Percentiles rank a stretch among this genome's conserved stretches.
Conservation (phyloP, 768 basidiomycete genomes). For the Suillus variegatus region DNA sequence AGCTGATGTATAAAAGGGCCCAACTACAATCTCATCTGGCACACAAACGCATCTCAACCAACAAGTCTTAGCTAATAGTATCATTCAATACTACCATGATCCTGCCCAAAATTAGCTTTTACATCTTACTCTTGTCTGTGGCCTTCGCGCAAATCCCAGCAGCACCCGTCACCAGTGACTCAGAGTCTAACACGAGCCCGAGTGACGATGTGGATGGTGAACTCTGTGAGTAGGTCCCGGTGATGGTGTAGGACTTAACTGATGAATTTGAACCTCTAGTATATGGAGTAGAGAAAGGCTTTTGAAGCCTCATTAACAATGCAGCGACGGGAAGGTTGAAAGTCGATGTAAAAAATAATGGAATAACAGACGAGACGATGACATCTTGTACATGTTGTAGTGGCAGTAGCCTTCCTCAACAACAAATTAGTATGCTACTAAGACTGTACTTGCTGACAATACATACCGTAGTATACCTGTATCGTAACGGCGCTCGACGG, state of each 20-base stretch:
- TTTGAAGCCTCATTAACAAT: no score
- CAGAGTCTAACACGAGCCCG: rapidly evolving
- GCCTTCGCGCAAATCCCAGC: neutral
- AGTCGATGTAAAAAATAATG: neutral
- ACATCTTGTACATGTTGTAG: neutral
- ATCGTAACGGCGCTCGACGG: neutral
- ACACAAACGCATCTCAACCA: neutral
- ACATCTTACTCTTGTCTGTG: neutral
- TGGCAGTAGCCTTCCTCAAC: neutral
- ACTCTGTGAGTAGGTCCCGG: neutral
- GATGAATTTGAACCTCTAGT: no score
- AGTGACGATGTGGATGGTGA: neutral
- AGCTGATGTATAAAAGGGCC: neutral
- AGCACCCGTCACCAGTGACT: neutral
- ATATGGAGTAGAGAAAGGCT: no score
- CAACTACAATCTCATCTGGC: neutral
- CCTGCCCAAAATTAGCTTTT: neutral
- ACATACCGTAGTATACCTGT: neutral
- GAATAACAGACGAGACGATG: neutral
- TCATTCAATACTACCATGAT: neutral
- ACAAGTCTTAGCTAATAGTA: neutral
- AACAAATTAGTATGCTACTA: neutral
- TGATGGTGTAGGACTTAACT: no score
- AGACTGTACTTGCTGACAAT: neutral
- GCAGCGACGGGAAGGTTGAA: neutral